Evolutionary conservation across 2,329 filamentous ascomycete species (phyloP), one percentile per base, ranked within the genome.

Genomic region (Xylariaceae sp.): DNA sequence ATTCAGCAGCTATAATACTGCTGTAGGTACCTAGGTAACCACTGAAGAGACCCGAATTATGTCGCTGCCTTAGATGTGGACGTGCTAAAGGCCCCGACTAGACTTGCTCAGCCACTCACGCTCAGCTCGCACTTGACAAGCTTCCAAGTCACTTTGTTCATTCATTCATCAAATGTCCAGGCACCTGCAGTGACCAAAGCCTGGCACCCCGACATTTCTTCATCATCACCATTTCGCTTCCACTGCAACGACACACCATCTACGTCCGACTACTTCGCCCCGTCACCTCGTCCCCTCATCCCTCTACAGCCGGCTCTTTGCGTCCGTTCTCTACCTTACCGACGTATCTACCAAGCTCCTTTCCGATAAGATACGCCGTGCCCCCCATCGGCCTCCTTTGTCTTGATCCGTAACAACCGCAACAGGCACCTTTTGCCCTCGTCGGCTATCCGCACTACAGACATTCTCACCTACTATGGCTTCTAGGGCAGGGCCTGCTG

Each of bases 401-500:
- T 58, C 49, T 56, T 50, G 50, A 48, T 58, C 60, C 50, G 51
- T 34, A 17, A 47, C 48, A 53, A 53, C 61, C 59, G 55, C 54
- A 53, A 21, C 47, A 9, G 49, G n/a, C 52, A 39, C 53, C 53
- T n/a, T 55, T 40, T 56, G 43, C 34, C 23, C 36, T 54, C 24
- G 34, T 36, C 34, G 33, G 45, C 41, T 34, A 39, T 50, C 39
- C 54, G 17, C 51, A 54, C 36, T 43, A 63, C 65, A 64, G 56
- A 56, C 59, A 24, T 26, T 43, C 48, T 66, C 74, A 82, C 48
- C 66, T 74, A 82, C 70, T 75, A 98, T 98, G 94, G 90, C 93
- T 78, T 85, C 90, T 76, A 87, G 92, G 87, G 87, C 87, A 79
- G 87, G 78, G 69, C 79, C 82, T 67, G 79, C 82, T 70, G 83